Percentiles rank a stretch among this genome's conserved stretches.
These are phyloP conservation scores for Neonectria magnoliae DNA, from an alignment of 2,329 filamentous ascomycete genomes.

Conservation along the genomic window DNA sequence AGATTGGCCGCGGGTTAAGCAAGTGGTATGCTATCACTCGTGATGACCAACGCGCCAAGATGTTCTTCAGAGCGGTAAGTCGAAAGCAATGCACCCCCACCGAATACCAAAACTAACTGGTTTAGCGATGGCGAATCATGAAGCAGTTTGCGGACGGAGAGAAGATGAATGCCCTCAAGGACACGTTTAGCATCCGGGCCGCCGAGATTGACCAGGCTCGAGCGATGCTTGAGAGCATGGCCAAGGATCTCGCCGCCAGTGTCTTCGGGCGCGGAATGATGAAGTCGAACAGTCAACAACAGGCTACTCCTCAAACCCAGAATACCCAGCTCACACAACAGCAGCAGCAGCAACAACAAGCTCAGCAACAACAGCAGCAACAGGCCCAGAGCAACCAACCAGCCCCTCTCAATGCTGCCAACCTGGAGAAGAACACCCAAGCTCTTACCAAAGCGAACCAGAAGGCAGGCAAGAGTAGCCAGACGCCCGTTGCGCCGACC, in stretches of 20 bases:
- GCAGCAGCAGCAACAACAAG: conserved; percentile 42
- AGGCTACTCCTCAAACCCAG: conserved; percentile 43
- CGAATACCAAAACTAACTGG: conserved; percentile 44
- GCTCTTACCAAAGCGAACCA: conserved; percentile 58
- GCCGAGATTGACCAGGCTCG: conserved; percentile 62
- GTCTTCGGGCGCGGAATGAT: conserved; percentile 42
- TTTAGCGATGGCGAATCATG: conserved; percentile 62
- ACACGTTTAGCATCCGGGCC: conserved; percentile 61
- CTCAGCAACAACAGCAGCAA: conserved; percentile 42
- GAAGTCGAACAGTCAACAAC: conserved; percentile 41
- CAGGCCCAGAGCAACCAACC: conserved; percentile 39
- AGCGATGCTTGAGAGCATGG: conserved; percentile 62
- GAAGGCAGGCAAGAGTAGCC: conserved; percentile 56
- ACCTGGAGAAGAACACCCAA: conserved; percentile 63
- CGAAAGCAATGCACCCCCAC: neutral
- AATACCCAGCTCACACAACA: conserved; percentile 46
- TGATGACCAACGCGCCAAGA: conserved; percentile 60
- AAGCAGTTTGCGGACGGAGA: conserved; percentile 65
- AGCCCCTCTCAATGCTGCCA: conserved; percentile 56
- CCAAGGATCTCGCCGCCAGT: conserved; percentile 55
- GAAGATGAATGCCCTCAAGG: conserved; percentile 56
- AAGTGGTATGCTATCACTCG: conserved; percentile 60
- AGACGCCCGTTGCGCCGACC: conserved; percentile 67
- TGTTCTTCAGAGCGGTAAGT: conserved; percentile 65
- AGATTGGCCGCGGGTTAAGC: conserved; percentile 55